These are phyloP conservation scores for Penicillium sp. DNA, from an alignment of 2,329 filamentous ascomycete genomes.

Conservation along the genomic window DNA sequence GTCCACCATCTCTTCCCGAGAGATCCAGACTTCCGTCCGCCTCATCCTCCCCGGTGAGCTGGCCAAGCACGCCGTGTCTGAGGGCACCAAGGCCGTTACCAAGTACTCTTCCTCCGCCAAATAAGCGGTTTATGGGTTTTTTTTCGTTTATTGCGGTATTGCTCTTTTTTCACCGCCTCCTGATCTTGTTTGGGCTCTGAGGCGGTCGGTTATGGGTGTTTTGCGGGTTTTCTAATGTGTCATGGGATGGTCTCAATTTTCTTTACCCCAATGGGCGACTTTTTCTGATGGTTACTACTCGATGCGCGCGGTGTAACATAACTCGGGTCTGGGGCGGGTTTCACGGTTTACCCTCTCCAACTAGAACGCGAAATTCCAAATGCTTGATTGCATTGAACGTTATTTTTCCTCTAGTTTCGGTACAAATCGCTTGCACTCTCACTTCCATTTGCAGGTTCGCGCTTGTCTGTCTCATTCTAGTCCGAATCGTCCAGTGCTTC, in stretches of 20 bases:
- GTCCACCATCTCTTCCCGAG: constrained; percentile 97
- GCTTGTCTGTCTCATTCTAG: not conserved
- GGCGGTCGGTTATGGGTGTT: constrained; percentile 47
- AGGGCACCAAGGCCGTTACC: constrained; percentile 99
- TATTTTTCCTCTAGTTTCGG: constrained; percentile 8
- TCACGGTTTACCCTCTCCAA: constrained; percentile 28
- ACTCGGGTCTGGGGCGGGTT: constrained; percentile 40
- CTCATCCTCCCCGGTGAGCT: constrained; percentile 98
- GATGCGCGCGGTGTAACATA: constrained; percentile 49
- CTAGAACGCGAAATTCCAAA: constrained; percentile 40
- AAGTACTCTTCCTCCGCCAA: constrained; percentile 99
- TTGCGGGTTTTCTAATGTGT: constrained; percentile 48
- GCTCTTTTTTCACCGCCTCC: constrained; percentile 43
- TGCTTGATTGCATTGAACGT: constrained; percentile 30
- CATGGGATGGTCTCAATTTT: constrained; percentile 48
- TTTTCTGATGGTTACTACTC: constrained; percentile 44
- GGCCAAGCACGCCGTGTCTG: constrained; percentile 98
- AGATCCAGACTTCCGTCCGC: constrained; percentile 98
- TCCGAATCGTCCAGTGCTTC: constrained; percentile 73
- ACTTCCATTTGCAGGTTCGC: not conserved
- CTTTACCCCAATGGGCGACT: constrained; percentile 39
- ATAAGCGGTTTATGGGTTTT: constrained; percentile 61
- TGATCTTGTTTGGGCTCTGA: constrained; percentile 43
- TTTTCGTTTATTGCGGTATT: constrained; percentile 57
- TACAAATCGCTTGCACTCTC: not conserved